Conservation (phyloP, 495 filamentous ascomycete genomes). For the Penicillium taxi region DNA sequence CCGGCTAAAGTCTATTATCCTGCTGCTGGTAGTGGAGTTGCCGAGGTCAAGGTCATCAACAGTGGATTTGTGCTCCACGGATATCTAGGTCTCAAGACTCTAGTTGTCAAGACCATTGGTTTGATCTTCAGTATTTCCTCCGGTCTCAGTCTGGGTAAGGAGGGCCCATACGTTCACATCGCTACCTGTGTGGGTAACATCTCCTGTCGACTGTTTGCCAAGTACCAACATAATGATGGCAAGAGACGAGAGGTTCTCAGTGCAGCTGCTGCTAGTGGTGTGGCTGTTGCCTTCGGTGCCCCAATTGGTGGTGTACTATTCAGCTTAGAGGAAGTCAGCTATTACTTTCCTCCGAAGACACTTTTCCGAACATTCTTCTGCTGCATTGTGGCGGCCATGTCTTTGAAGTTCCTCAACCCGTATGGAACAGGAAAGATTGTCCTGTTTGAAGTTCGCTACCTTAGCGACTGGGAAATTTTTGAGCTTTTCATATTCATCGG, state of each 20-base stretch:
- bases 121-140: conserved; percentile 86
- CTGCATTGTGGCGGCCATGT: conserved; percentile 85
- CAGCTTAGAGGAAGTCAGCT: conserved; percentile 88
- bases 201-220: conserved; percentile 80
- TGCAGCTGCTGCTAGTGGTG: conserved; percentile 84
- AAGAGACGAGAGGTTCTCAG: conserved; percentile 87
- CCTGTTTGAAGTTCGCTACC: conserved; percentile 86
- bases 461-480: conserved; percentile 91
- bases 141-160: conserved; percentile 88
- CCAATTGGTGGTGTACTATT: conserved; percentile 91
- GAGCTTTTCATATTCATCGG: conserved; percentile 80
- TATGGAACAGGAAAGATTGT: conserved; percentile 97
- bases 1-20: conserved; percentile 90
- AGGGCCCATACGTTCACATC: conserved; percentile 96
- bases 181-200: conserved; percentile 95
- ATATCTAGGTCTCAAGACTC: conserved; percentile 82
- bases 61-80: conserved; percentile 97
- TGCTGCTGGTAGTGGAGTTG: conserved; percentile 91
- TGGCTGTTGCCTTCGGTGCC: conserved; percentile 91
- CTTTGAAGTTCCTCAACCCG: conserved; percentile 88
- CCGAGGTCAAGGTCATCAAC: conserved; percentile 94
- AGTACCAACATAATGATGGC: conserved; percentile 91
- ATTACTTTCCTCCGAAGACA: conserved; percentile 98
- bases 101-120: conserved; percentile 76
- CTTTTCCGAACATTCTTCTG: conserved; percentile 98